phyloP scores from a whole-genome alignment of 768 basidiomycete genomes.

The Pisolithus marmoratus region DNA sequence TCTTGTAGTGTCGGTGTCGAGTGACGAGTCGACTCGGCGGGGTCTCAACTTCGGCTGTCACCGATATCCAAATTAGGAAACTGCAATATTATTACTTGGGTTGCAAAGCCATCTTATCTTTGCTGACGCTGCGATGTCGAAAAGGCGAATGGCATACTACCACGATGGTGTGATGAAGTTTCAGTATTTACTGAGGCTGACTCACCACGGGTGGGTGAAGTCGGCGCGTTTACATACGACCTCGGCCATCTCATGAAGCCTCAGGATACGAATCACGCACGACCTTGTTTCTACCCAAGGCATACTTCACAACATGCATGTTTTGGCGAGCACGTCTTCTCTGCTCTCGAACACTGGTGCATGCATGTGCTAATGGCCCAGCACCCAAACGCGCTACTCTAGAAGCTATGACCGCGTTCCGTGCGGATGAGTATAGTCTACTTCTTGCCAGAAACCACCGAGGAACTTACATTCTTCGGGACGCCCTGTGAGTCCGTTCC shows the following conservation, averaged over 20 bases:
- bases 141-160: constrained; percentile 72
- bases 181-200: background rate
- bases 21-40: constrained; percentile 13
- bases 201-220: constrained; percentile 51
- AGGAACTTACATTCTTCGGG: constrained; percentile 79
- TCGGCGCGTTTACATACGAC: constrained; percentile 76
- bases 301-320: constrained; percentile 91
- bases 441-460: constrained; percentile 89
- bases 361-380: constrained; percentile 22
- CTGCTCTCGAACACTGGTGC: background rate
- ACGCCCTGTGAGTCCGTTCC: constrained; percentile 60
- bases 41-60: constrained; percentile 21
- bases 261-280: constrained; percentile 89
- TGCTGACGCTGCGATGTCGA: constrained; percentile 43
- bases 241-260: constrained; percentile 95
- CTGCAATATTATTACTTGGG: too few relatives aligned
- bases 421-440: constrained; percentile 98
- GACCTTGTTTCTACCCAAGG: constrained; percentile 87
- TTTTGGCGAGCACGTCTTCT: constrained; percentile 62
- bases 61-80: constrained; percentile 14
- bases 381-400: constrained; percentile 69
- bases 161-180: constrained; percentile 53
- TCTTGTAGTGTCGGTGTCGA: constrained; percentile 13
- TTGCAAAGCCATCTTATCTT: too few relatives aligned
- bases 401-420: constrained; percentile 85